These are phyloP conservation scores for Nemania abortiva DNA, from an alignment of 2,329 filamentous ascomycete species.

Conservation along the genomic window DNA sequence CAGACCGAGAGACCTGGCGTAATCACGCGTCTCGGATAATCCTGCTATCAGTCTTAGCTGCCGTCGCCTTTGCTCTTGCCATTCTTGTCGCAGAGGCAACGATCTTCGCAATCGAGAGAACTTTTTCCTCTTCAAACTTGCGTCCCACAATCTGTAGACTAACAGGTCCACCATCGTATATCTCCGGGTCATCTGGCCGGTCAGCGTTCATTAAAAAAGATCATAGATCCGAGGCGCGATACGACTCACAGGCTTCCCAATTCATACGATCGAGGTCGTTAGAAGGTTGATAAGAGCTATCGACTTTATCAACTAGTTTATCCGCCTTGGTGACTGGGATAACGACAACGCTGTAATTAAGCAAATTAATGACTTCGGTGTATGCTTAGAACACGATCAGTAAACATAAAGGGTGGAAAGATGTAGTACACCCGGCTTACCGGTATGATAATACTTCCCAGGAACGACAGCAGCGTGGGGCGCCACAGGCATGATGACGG, in stretches of 20 bases:
- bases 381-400: slow-evolving; percentile 47
- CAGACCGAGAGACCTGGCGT: too few relatives aligned
- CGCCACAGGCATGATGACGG: slow-evolving; percentile 63
- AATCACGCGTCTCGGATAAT: too few relatives aligned
- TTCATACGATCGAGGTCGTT: slow-evolving; percentile 58
- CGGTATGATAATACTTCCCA: slow-evolving; percentile 57
- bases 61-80: slow-evolving; percentile 9
- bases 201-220: not conserved
- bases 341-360: slow-evolving; percentile 67
- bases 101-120: slow-evolving; percentile 57
- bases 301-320: slow-evolving; percentile 60
- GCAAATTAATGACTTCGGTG: slow-evolving; percentile 60
- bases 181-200: slow-evolving; percentile 59
- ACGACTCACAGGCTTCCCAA: slow-evolving; percentile 62
- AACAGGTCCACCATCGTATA: slow-evolving; percentile 62
- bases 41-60: too few relatives aligned
- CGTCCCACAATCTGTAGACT: slow-evolving; percentile 61
- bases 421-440: slow-evolving; percentile 27
- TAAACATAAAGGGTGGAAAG: not conserved
- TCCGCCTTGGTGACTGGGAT: slow-evolving; percentile 68
- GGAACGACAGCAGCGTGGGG: slow-evolving; percentile 63
- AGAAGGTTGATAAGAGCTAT: slow-evolving; percentile 55
- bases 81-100: slow-evolving; percentile 42
- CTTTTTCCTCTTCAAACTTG: slow-evolving; percentile 65
- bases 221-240: not conserved